Conservation (phyloP, 257 asterid species). For the Penstemon newberryi region DNA sequence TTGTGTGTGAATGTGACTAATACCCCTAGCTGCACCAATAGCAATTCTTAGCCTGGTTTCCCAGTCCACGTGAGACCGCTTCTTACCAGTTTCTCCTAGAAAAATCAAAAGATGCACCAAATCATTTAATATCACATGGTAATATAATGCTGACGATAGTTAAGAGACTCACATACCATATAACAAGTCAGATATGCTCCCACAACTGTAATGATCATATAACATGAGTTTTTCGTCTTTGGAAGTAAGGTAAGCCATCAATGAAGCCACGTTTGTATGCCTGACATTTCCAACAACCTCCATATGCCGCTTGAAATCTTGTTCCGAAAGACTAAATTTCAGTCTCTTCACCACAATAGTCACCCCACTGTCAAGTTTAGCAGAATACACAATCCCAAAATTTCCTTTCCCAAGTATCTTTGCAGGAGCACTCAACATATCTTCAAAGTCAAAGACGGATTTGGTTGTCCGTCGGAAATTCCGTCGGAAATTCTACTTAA, state of each 20-base stretch:
- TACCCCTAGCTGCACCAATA: too few species aligned
- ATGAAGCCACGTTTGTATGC: slow-evolving; percentile 17
- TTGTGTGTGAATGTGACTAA: slow-evolving; percentile 4
- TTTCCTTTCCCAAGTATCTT: slow-evolving; percentile 39
- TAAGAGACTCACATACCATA: slow-evolving; percentile 5
- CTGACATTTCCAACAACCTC: slow-evolving; percentile 12
- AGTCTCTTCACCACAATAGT: slow-evolving; percentile 24
- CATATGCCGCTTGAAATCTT: slow-evolving; percentile 12
- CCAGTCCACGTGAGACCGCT: slow-evolving; percentile 14
- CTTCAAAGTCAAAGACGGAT: slow-evolving; percentile 28
- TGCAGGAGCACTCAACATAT: slow-evolving; percentile 35
- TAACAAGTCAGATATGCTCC: slow-evolving; percentile 6
- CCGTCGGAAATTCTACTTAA: too few species aligned
- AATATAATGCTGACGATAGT: background rate
- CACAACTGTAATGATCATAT: slow-evolving; percentile 9
- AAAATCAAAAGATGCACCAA: background rate
- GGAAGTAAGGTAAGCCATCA: slow-evolving; percentile 10
- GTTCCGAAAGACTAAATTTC: slow-evolving; percentile 8
- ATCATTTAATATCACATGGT: background rate
- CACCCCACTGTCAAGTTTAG: background rate
- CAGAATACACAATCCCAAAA: slow-evolving; percentile 25
- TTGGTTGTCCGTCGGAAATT: too few species aligned
- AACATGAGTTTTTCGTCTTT: background rate
- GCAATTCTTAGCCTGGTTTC: background rate
- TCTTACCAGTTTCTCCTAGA: background rate